These are phyloP conservation scores for Diaporthe vexans DNA, from an alignment of 2,329 filamentous ascomycete species.

Conservation along the genomic window DNA sequence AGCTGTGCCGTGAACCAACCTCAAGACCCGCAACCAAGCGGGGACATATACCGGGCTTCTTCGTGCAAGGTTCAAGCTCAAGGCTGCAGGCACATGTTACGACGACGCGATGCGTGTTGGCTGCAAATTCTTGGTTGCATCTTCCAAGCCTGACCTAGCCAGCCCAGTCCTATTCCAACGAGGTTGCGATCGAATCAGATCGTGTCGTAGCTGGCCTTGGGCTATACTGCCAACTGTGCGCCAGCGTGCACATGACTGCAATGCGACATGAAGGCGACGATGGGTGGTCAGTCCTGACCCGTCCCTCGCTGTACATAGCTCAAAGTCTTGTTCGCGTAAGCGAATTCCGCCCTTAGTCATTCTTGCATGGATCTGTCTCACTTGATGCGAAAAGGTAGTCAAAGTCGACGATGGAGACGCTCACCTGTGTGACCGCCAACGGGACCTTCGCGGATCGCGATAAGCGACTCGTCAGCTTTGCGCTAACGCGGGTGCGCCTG, in stretches of 20 bases:
- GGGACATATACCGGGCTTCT: neutral
- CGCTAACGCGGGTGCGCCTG: constrained; percentile 41
- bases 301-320: neutral
- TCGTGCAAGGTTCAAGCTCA: constrained; percentile 14
- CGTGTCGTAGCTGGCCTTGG: neutral
- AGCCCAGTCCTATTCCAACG: neutral
- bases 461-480: constrained; percentile 39
- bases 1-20: constrained; percentile 27
- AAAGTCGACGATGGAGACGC: constrained; percentile 25
- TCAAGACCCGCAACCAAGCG: constrained; percentile 22
- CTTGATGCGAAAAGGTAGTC: constrained; percentile 7
- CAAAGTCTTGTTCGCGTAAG: constrained; percentile 18
- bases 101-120: constrained; percentile 17
- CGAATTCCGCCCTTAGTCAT: constrained; percentile 30
- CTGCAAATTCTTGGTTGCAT: neutral
- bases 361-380: neutral
- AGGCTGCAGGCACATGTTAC: neutral
- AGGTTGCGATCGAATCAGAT: constrained; percentile 14
- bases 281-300: neutral
- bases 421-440: constrained; percentile 29
- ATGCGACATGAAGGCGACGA: constrained; percentile 24
- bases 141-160: neutral
- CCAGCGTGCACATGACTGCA: constrained; percentile 15
- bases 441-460: constrained; percentile 39
- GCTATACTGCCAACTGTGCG: constrained; percentile 15